Percentiles rank a stretch among this genome's conserved stretches.
Evolutionary conservation across 345 rosid genomes (phyloP).

Genomic region (Eucalyptus tenuipes): DNA sequence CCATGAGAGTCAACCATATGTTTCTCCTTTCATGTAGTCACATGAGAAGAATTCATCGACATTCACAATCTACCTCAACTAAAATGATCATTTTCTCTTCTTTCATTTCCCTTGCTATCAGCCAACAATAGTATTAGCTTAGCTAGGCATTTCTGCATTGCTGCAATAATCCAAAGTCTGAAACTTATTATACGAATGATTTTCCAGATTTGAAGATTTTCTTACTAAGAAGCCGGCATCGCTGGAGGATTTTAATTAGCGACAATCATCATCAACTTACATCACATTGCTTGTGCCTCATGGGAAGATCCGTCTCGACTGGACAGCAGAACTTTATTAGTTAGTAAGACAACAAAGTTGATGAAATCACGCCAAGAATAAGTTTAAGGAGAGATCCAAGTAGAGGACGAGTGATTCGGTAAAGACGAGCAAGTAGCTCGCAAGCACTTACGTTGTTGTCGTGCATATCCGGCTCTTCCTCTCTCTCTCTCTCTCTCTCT

Average conservation of each 20-base stretch:
- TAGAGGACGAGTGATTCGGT: conserved; percentile 12
- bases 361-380: not conserved
- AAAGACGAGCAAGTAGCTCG: not conserved
- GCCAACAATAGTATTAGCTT: not conserved
- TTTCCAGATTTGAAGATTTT: not conserved
- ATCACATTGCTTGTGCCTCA: not conserved
- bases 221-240: not conserved
- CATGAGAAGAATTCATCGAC: not conserved
- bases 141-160: not conserved
- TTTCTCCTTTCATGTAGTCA: not conserved
- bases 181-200: not conserved
- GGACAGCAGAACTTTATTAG: not conserved
- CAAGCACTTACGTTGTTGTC: conserved; percentile 18
- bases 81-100: not conserved
- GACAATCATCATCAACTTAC: not conserved
- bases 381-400: not conserved
- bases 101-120: not conserved
- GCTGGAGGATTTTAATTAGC: not conserved
- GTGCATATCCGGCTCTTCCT: not conserved
- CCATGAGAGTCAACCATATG: not conserved
- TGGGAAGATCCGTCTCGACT: not conserved
- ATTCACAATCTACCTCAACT: not conserved
- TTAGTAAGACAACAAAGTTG: not conserved
- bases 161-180: not conserved
- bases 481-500: not conserved